Conservation (phyloP, 768 basidiomycete species). For the Ramaria sp. region DNA sequence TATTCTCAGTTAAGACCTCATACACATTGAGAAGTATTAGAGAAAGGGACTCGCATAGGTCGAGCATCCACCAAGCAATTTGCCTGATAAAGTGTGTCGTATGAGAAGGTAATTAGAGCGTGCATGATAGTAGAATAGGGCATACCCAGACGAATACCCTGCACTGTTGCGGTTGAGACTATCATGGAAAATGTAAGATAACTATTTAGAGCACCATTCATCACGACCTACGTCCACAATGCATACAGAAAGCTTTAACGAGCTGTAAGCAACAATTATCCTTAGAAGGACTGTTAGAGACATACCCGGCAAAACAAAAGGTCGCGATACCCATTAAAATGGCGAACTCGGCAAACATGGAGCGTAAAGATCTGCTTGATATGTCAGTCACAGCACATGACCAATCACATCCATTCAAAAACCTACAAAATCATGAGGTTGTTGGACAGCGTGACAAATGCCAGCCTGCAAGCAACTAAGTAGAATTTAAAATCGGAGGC, state of each 20-base stretch:
- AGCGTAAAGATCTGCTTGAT: conserved; percentile 50
- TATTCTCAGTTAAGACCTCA: conserved; percentile 1
- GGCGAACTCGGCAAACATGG: conserved; percentile 87
- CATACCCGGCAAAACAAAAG: conserved; percentile 67
- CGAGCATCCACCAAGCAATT: conserved; percentile 93
- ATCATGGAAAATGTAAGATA: not conserved
- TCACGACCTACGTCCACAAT: conserved; percentile 70
- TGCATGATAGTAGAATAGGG: not conserved
- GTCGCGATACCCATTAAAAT: conserved; percentile 76
- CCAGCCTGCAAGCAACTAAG: conserved; percentile 40
- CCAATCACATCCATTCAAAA: conserved; percentile 30
- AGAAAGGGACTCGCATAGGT: conserved; percentile 34
- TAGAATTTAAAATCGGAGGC: not conserved
- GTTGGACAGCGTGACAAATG: conserved; percentile 78
- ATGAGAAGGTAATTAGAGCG: not conserved
- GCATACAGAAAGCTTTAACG: conserved; percentile 77
- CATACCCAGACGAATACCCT: not conserved
- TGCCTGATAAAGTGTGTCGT: conserved; percentile 25
- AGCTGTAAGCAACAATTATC: not conserved
- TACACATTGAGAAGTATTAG: not conserved
- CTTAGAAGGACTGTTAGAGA: not conserved
- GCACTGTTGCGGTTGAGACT: conserved; percentile 7
- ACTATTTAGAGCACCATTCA: not conserved
- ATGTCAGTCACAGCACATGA: conserved; percentile 17
- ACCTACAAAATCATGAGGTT: conserved; percentile 33